A percentile compares a stretch with the other conserved stretches of the same genome.
Conservation (phyloP, 176 grass and related monocot genomes). For the Carex pumila region DNA sequence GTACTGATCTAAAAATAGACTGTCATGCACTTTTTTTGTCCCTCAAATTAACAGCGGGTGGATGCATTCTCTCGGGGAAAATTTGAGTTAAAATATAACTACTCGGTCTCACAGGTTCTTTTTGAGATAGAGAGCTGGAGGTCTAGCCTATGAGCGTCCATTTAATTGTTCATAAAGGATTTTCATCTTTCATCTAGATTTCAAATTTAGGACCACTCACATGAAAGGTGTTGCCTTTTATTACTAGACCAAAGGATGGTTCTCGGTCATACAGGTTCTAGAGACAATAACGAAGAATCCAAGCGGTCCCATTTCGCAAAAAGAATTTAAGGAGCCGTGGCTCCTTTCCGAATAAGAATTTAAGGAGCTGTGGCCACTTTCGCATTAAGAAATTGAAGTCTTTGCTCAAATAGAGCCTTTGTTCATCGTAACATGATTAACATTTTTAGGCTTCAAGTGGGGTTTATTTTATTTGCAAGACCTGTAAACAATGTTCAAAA, state of each 20-base stretch:
- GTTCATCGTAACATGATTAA: background rate
- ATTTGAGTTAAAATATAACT: conserved; percentile 57
- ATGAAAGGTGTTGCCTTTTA: no score
- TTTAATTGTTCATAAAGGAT: no score
- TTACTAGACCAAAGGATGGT: no score
- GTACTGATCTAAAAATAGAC: background rate
- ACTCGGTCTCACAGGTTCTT: background rate
- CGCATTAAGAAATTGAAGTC: no score
- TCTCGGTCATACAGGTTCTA: background rate
- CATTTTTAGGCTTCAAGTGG: background rate
- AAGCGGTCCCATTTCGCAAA: background rate
- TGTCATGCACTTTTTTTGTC: conserved; percentile 4
- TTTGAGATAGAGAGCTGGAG: no score
- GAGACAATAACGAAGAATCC: conserved; percentile 19
- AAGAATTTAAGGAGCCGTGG: no score
- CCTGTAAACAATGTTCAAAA: background rate
- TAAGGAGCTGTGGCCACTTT: conserved; percentile 28
- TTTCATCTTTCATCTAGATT: no score
- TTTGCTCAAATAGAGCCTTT: background rate
- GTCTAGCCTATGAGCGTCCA: no score
- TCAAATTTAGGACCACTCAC: no score
- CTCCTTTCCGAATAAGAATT: no score
- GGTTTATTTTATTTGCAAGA: no score
- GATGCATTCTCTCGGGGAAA: conserved; percentile 54
- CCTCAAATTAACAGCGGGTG: conserved; percentile 34